These are phyloP conservation scores for Kondoa subrosea DNA, from an alignment of 768 basidiomycete species.

Conservation along the genomic window DNA sequence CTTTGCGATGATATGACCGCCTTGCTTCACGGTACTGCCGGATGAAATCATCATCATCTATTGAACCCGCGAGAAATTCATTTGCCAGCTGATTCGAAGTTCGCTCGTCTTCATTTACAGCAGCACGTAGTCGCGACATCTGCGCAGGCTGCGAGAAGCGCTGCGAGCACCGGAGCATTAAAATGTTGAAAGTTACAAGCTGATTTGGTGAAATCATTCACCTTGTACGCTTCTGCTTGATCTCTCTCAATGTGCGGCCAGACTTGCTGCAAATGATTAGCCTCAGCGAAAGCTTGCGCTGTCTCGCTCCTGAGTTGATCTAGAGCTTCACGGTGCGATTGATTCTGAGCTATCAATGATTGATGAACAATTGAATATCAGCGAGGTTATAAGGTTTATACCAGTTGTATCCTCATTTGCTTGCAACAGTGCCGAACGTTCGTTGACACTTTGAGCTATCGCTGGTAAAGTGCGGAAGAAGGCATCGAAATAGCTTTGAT, in stretches of 20 bases:
- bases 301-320: constrained; percentile 15
- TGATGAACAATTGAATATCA: not conserved
- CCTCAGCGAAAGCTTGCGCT: constrained; percentile 10
- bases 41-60: constrained; percentile 18
- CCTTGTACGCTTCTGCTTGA: constrained; percentile 17
- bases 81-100: constrained; percentile 11
- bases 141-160: constrained; percentile 9
- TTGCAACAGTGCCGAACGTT: constrained; percentile 8
- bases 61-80: constrained; percentile 9
- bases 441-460: not conserved
- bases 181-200: constrained; percentile 2
- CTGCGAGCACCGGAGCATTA: constrained; percentile 1
- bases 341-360: constrained; percentile 12
- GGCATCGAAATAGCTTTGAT: constrained; percentile 18
- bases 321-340: constrained; percentile 7
- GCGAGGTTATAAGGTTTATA: constrained; percentile 7
- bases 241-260: constrained; percentile 13
- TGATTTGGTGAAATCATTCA: constrained; percentile 1
- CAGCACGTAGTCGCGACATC: constrained; percentile 10
- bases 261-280: constrained; percentile 1
- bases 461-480: constrained; percentile 15
- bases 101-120: constrained; percentile 12
- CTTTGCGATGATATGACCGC: constrained; percentile 10
- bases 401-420: constrained; percentile 11
- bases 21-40: constrained; percentile 12